Conservation (phyloP, 352 stramenopile genomes). For the Hyaloperonospora brassicae region DNA sequence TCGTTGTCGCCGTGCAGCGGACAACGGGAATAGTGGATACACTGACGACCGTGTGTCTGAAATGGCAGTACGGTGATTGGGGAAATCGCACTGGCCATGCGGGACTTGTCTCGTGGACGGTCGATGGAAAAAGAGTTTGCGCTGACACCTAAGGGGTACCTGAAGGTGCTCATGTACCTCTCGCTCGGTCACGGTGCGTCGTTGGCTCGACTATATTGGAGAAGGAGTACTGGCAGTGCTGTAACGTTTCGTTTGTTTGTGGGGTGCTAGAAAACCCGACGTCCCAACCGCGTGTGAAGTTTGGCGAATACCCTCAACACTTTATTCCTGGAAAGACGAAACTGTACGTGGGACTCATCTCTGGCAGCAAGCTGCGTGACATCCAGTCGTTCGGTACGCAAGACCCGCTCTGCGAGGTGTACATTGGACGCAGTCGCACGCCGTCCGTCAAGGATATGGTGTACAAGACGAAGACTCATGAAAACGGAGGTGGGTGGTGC, state of each 20-base stretch:
- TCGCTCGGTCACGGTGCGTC: slow-evolving; percentile 53
- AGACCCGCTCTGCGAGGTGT: slow-evolving; percentile 68
- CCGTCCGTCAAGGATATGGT: slow-evolving; percentile 44
- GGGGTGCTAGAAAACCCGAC: slow-evolving; percentile 55
- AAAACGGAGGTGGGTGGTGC: slow-evolving; percentile 48
- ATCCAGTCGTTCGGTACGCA: slow-evolving; percentile 74
- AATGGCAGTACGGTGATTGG: slow-evolving; percentile 52
- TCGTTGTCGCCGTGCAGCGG: too few relatives aligned
- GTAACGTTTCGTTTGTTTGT: slow-evolving; percentile 2
- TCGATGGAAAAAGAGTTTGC: slow-evolving; percentile 79
- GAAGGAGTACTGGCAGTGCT: background rate
- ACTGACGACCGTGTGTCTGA: slow-evolving; percentile 1
- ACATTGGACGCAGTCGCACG: slow-evolving; percentile 40
- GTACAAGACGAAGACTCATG: slow-evolving; percentile 64
- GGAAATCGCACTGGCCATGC: slow-evolving; percentile 56
- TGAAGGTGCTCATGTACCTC: slow-evolving; percentile 64
- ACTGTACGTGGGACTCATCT: slow-evolving; percentile 56
- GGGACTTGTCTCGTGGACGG: slow-evolving; percentile 58
- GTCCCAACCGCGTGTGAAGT: slow-evolving; percentile 46
- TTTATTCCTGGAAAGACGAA: slow-evolving; percentile 72
- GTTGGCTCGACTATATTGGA: slow-evolving; percentile 4
- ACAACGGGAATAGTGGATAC: too few relatives aligned
- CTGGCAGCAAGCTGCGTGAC: slow-evolving; percentile 63
- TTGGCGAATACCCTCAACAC: slow-evolving; percentile 66
- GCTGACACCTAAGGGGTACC: slow-evolving; percentile 55